Evolutionary conservation across 495 filamentous ascomycete species (phyloP).

Genomic region (Xylaria venustula): DNA sequence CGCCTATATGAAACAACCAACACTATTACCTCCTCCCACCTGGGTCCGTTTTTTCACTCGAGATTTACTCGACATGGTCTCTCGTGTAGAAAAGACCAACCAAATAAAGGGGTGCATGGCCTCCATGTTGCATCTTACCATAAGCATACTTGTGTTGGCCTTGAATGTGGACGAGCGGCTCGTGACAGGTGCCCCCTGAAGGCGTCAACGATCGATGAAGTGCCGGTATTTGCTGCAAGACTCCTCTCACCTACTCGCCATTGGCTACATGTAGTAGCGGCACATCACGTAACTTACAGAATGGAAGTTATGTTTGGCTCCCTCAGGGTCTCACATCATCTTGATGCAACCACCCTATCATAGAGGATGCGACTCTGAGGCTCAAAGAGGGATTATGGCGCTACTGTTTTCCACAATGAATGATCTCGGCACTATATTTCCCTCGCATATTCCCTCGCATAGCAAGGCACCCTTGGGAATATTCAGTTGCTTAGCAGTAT

Average conservation of each 20-base stretch:
- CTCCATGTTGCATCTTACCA: neutral
- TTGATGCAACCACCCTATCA: neutral
- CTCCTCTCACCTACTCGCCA: neutral
- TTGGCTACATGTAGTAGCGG: neutral
- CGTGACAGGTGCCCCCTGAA: neutral
- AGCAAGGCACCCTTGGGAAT: neutral
- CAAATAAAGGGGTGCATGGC: neutral
- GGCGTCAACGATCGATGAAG: neutral
- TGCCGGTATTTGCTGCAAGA: neutral
- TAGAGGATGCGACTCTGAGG: slow-evolving; percentile 2
- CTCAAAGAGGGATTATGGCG: neutral
- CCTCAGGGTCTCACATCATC: neutral
- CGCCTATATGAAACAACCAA: neutral
- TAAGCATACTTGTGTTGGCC: neutral
- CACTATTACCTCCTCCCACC: neutral
- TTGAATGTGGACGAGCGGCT: neutral
- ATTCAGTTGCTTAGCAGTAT: no score
- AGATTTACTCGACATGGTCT: neutral
- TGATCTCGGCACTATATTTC: neutral
- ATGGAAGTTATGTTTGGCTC: neutral
- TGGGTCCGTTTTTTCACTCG: neutral
- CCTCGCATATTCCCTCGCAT: neutral
- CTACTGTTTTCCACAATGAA: neutral
- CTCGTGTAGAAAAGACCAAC: neutral
- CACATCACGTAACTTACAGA: neutral